phyloP scores from a whole-genome alignment of 1,139 yeast species.

The Saccharomyces pastorianus region DNA sequence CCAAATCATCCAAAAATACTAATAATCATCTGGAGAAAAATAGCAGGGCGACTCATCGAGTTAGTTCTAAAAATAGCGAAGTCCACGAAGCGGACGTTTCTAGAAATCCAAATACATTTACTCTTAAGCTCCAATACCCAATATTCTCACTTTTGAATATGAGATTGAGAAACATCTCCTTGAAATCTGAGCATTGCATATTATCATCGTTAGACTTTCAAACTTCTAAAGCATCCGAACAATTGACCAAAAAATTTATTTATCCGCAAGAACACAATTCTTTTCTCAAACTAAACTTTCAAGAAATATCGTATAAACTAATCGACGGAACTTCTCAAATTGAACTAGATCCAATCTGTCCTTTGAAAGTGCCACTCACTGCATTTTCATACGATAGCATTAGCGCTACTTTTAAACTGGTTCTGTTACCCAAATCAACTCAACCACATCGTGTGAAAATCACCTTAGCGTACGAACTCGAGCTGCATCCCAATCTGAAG shows the following conservation, averaged over 20 bases:
- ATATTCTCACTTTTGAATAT: constrained; percentile 29
- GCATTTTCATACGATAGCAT: constrained; percentile 24
- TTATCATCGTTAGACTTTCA: constrained; percentile 30
- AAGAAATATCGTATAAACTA: constrained; percentile 18
- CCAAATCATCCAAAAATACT: neutral
- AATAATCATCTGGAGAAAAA: neutral
- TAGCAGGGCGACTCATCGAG: neutral
- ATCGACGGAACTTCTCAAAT: constrained; percentile 19
- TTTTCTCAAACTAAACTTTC: constrained; percentile 10
- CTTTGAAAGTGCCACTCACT: constrained; percentile 18
- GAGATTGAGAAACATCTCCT: constrained; percentile 26
- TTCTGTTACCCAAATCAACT: constrained; percentile 13
- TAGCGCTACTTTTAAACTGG: constrained; percentile 22
- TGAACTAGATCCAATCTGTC: constrained; percentile 19
- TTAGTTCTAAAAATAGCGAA: neutral
- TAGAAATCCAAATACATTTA: neutral
- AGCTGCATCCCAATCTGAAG: constrained; percentile 2
- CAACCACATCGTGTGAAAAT: constrained; percentile 23
- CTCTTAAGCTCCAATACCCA: constrained; percentile 18
- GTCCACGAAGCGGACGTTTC: neutral
- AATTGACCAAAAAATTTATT: constrained; percentile 13
- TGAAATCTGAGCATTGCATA: constrained; percentile 17
- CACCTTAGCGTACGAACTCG: constrained; percentile 18
- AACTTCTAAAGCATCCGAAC: constrained; percentile 23
- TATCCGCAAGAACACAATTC: neutral